Percentiles rank a stretch among this genome's conserved stretches.
Conservation (phyloP, 208 protist genomes). For the Wallacemonas rigidus region DNA sequence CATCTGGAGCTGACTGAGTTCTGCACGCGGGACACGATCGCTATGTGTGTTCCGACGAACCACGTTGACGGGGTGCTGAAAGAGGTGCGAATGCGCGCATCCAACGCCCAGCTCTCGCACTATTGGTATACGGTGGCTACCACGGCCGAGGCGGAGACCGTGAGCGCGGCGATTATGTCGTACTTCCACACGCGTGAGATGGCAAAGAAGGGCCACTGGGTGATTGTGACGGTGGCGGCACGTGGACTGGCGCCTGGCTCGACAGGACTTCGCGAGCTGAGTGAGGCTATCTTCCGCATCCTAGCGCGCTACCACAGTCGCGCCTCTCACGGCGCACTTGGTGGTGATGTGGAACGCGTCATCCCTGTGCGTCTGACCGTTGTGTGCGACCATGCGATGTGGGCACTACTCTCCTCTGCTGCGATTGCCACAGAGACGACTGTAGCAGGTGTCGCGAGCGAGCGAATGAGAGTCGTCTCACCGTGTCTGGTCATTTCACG, state of each 20-base stretch:
- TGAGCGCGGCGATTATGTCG: conserved; percentile 1
- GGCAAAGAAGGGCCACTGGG: conserved; percentile 18
- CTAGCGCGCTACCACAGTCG: conserved; percentile 9
- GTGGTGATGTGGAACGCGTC: conserved; percentile 5
- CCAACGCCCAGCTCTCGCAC: conserved; percentile 5
- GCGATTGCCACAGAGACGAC: background rate
- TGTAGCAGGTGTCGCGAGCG: background rate
- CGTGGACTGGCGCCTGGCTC: background rate
- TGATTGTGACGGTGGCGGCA: background rate
- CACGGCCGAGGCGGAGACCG: background rate
- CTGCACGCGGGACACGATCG: conserved; percentile 12
- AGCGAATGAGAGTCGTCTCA: background rate
- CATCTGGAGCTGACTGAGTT: conserved; percentile 6
- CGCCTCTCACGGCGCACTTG: background rate
- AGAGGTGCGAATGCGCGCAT: conserved; percentile 4
- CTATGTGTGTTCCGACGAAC: conserved; percentile 8
- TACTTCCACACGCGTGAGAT: conserved; percentile 16
- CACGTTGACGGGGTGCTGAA: conserved; percentile 15
- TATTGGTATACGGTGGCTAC: conserved; percentile 8
- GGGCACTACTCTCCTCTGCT: background rate
- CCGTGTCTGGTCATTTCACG: conserved; percentile 21
- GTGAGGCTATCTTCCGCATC: conserved; percentile 1
- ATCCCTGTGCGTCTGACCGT: conserved; percentile 14
- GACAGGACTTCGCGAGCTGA: background rate
- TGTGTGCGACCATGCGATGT: conserved; percentile 10